These are phyloP conservation scores for Aspergillus brasiliensis DNA, from an alignment of 2,329 filamentous ascomycete genomes.

Conservation along the genomic window DNA sequence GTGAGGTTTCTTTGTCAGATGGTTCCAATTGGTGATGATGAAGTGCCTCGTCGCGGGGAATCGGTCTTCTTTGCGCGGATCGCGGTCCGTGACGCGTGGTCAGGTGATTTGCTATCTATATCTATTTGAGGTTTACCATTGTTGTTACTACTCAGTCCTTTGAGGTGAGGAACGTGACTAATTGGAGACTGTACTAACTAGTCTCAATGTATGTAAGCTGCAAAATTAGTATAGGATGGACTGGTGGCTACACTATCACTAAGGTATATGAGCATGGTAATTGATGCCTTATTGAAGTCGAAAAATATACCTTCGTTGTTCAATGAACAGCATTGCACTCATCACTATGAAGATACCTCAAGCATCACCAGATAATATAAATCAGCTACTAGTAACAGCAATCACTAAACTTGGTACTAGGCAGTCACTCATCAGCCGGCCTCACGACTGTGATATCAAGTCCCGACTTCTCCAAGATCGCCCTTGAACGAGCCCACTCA, in stretches of 20 bases:
- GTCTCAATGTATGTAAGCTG: too few species aligned
- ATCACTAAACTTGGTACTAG: too few species aligned
- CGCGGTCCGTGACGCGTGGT: conserved; percentile 21
- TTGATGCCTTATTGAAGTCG: too few species aligned
- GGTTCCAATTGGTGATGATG: neutral
- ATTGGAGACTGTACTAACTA: too few species aligned
- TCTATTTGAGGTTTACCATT: neutral
- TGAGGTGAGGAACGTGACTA: too few species aligned
- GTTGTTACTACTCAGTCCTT: too few species aligned
- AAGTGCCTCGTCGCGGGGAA: neutral
- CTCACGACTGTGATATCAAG: conserved; percentile 39
- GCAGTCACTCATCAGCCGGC: conserved; percentile 22
- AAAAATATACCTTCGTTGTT: too few species aligned
- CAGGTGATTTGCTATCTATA: conserved; percentile 16
- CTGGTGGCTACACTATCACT: too few species aligned
- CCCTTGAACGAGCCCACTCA: conserved; percentile 54
- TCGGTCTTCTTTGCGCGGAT: conserved; percentile 1
- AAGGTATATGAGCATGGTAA: too few species aligned
- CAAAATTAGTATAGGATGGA: too few species aligned
- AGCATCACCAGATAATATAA: neutral
- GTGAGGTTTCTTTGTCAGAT: neutral
- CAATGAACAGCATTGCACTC: too few species aligned
- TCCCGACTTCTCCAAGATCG: conserved; percentile 44
- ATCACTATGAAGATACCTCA: too few species aligned
- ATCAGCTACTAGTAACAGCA: neutral